Evolutionary conservation across 169 alveolate genomes (phyloP), one percentile per base, ranked within the genome.

Genomic region (Plasmodium gonderi): DNA sequence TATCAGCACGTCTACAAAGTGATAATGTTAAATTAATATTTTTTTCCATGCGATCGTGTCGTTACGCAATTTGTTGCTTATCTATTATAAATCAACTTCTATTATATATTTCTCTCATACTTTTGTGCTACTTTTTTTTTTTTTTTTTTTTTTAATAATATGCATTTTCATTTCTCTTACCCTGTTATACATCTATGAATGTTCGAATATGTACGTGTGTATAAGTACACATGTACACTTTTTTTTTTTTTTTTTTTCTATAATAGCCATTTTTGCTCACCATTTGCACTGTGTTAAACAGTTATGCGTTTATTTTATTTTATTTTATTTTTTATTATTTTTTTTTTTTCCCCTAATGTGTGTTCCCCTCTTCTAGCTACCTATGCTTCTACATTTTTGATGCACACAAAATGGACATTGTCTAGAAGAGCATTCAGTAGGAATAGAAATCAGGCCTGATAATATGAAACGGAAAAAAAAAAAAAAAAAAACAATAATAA

Each of bases 361-460:
- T 23, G 51, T 17, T 17, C 17, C 4, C 31, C 29, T 42, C 79
- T 38, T 31, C 44, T 38, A 33, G 54, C 49, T 20, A 31, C 9
- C 72, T n/a, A 29, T 1, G 31, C 60, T 76, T 42, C 82, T 60
- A 60, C 72, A 60, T 36, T n/a, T 14, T n/a, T 29, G 38, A 36
- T 60, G 72, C 72, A 60, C 72, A 60, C 36, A 60, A 60, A 20
- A 36, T 60, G 72, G 72, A 60, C 72, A 60, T 29, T 36, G 72
- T 4, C 2, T 29, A 36, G 12, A 36, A 60, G 36, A 8, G 72
- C 17, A 60, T 60, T 60, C 72, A 60, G 40, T 36, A 36, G 1
- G 36, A n/a, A 9, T 54, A 0, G 36, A 14, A 1, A 54, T 54
- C 72, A 54, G 72, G 23, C 23, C 14, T 54, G 36, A 23, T n/a